These are phyloP conservation scores for Aspergillus hiratsukae DNA, from an alignment of 2,329 filamentous ascomycete genomes.

Conservation along the genomic window DNA sequence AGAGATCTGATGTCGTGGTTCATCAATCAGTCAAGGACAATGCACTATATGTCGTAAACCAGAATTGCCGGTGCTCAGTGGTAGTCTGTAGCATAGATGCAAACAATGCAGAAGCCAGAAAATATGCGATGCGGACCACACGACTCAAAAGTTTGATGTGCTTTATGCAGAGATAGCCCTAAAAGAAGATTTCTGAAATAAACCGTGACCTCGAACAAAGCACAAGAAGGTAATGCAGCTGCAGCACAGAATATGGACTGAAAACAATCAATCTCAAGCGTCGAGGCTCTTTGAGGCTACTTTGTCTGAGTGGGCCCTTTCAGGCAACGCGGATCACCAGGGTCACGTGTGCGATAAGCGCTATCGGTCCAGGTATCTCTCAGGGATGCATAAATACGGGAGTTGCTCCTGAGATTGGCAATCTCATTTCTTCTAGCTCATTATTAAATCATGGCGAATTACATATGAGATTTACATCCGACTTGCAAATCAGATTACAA, in stretches of 20 bases:
- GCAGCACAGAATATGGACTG: not conserved
- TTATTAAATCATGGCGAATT: constrained; percentile 5
- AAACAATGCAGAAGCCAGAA: not conserved
- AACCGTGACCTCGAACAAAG: not conserved
- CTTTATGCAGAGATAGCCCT: not conserved
- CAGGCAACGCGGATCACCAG: constrained; percentile 3
- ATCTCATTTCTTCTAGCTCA: constrained; percentile 7
- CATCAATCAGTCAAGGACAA: not conserved
- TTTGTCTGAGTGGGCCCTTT: constrained; percentile 6
- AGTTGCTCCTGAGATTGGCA: not conserved
- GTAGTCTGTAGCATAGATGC: not conserved
- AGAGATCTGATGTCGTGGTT: not conserved
- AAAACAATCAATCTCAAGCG: not conserved
- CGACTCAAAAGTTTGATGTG: not conserved
- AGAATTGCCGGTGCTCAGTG: not conserved
- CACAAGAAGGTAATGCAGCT: not conserved
- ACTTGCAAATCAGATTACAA: constrained; percentile 36
- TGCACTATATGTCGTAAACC: not conserved
- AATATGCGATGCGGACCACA: not conserved
- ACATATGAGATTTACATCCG: not conserved
- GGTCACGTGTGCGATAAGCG: constrained; percentile 13
- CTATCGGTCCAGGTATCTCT: constrained; percentile 1
- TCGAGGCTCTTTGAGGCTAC: constrained; percentile 1
- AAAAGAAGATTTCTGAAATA: not conserved
- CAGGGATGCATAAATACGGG: not conserved